Percentiles rank a stretch among this genome's conserved stretches.
Evolutionary conservation across 352 stramenopile genomes (phyloP).

Genomic region (Pythium phragmiticola): DNA sequence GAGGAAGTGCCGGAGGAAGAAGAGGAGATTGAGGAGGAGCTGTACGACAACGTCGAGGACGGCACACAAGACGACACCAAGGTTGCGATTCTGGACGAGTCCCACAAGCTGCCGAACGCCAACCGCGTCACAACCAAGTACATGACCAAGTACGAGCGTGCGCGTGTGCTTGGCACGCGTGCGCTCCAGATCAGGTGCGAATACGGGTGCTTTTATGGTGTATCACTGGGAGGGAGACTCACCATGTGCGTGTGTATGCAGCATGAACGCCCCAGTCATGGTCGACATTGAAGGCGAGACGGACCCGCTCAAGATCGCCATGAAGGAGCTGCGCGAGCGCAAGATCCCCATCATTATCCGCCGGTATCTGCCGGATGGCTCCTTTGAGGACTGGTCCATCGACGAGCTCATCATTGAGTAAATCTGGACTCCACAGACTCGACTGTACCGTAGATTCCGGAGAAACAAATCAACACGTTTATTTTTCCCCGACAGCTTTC

Average conservation of each 20-base stretch:
- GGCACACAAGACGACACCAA: conserved; percentile 52
- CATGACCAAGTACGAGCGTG: conserved; percentile 99
- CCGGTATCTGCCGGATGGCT: conserved; percentile 97
- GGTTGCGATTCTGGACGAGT: conserved; percentile 81
- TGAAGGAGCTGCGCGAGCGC: conserved; percentile 98
- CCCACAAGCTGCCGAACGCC: conserved; percentile 82
- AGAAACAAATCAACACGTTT: not conserved
- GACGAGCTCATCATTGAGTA: conserved; percentile 99
- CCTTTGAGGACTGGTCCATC: conserved; percentile 99
- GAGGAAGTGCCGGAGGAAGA: conserved; percentile 83
- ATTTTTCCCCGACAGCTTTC: not conserved
- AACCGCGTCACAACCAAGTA: conserved; percentile 97
- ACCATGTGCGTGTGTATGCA: conserved; percentile 15
- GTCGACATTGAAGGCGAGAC: conserved; percentile 97
- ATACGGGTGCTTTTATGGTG: not conserved
- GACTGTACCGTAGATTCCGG: not conserved
- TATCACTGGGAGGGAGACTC: not conserved
- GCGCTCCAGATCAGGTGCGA: conserved; percentile 96
- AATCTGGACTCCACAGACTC: conserved; percentile 12
- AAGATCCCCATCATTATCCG: conserved; percentile 99
- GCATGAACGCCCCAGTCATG: conserved; percentile 97
- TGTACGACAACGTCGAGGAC: conserved; percentile 69
- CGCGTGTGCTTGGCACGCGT: conserved; percentile 96
- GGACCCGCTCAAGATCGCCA: conserved; percentile 99
- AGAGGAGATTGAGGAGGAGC: conserved; percentile 69